Evolutionary conservation across 768 basidiomycete genomes (phyloP), one percentile per base, ranked within the genome.

Genomic region (Mycena venus): DNA sequence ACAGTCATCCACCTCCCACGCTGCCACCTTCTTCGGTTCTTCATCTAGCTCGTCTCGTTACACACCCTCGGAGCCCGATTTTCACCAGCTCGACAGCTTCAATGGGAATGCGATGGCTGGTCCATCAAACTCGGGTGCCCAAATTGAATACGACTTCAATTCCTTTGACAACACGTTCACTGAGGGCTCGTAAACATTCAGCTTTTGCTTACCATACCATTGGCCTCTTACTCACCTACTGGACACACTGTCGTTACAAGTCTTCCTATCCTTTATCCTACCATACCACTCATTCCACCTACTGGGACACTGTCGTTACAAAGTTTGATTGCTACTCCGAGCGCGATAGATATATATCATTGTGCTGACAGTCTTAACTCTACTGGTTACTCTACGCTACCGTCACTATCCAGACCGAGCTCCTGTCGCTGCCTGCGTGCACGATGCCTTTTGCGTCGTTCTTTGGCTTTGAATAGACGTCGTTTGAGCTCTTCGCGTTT

Each of bases 381-480:
- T 14, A 53, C 64, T 66, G 47, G 23, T 36, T 66, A 66, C 61
- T 59, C 62, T 31, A 2, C 55, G 9, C 17, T 36, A 42, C 31
- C 25, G 49, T 67, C 51, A n/a, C 68, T 69, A 60, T 32, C 19
- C 8, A 69, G 47, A 32, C 56, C 68, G 2, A 69, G 58, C 23
- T 69, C 58, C n/a, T 42, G 9, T 27, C 32, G 58, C 23, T 60
- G 68, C 31, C 42, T 34, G 2, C 31, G 68, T 27, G 29, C 58
- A 0, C 58, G 44, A 25, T 60, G 68, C 17, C 58, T 58, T 7
- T 8, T 36, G 21, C 58, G 44, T 36, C 44, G 7, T 0, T 59
- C 38, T 12, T 59, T 68, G 1, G 67, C 55, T 10, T 29, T 29
- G 40, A 68, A 58, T 69, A 69, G 8, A 69, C n/a, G 19, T 3